These are phyloP conservation scores for Periconia sp. DNA, from an alignment of 2,329 filamentous ascomycete genomes.

Conservation along the genomic window DNA sequence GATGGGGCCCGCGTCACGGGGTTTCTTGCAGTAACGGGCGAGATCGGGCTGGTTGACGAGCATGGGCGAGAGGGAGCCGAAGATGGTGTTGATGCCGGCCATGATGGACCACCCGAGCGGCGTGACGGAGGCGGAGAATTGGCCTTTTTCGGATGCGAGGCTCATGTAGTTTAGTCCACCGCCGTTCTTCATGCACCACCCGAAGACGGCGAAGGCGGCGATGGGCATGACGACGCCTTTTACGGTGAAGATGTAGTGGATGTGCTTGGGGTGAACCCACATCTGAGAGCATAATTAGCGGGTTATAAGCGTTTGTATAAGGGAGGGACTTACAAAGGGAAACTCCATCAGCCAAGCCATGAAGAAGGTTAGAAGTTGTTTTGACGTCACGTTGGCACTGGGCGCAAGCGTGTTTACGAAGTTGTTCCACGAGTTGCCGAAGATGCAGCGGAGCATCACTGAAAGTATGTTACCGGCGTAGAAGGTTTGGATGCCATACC, in stretches of 20 bases:
- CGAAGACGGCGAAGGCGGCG: constrained; percentile 38
- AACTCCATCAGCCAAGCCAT: constrained; percentile 34
- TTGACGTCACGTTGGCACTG: constrained; percentile 34
- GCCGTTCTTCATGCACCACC: constrained; percentile 37
- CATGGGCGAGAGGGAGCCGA: constrained; percentile 45
- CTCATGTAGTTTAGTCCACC: constrained; percentile 25
- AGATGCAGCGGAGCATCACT: constrained; percentile 43
- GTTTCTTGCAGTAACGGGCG: constrained; percentile 42
- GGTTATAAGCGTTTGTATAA: background rate
- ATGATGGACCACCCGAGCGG: constrained; percentile 43
- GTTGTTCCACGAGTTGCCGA: constrained; percentile 41
- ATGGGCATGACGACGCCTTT: constrained; percentile 37
- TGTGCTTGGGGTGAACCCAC: constrained; percentile 37
- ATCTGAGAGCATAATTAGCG: background rate
- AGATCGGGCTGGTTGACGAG: constrained; percentile 48
- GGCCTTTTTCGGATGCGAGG: constrained; percentile 7
- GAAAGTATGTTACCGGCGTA: constrained; percentile 34
- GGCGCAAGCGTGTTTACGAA: constrained; percentile 30
- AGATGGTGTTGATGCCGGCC: constrained; percentile 46
- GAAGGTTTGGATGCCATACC: constrained; percentile 38
- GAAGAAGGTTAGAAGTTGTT: constrained; percentile 37
- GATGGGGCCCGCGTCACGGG: constrained; percentile 29
- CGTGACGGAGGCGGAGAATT: constrained; percentile 18
- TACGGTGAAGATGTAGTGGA: constrained; percentile 26
- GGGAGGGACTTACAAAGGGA: constrained; percentile 18